Percentiles rank a stretch among this genome's conserved stretches.
Conservation (phyloP, 2,329 filamentous ascomycete genomes). For the Cladophialophora yegresii region DNA sequence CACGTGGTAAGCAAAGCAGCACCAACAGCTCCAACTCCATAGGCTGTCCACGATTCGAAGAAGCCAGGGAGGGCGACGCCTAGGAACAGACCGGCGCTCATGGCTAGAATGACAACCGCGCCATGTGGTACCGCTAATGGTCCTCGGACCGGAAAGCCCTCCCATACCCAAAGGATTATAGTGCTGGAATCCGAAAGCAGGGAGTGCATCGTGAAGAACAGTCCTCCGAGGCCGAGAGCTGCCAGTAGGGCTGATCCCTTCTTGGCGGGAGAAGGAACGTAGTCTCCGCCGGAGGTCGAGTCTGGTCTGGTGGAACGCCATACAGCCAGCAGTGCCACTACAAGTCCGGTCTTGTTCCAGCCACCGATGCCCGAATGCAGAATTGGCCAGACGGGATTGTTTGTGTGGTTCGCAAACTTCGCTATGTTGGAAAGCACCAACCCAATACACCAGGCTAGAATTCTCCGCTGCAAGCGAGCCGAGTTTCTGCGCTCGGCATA, state of each 20-base stretch:
- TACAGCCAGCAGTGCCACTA: conserved; percentile 73
- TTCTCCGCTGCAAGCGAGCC: conserved; percentile 74
- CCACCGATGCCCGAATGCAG: conserved; percentile 89
- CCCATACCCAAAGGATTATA: conserved; percentile 99
- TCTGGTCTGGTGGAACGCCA: conserved; percentile 71
- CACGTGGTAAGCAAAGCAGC: conserved; percentile 75
- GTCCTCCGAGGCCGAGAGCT: conserved; percentile 74
- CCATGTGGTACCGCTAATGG: conserved; percentile 89
- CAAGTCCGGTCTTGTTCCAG: conserved; percentile 81
- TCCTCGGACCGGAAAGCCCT: conserved; percentile 87
- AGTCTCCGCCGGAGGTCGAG: conserved; percentile 54
- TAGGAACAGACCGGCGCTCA: conserved; percentile 76
- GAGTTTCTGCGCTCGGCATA: conserved; percentile 75
- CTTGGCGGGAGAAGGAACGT: conserved; percentile 55
- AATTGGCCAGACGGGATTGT: conserved; percentile 95
- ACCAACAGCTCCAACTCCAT: conserved; percentile 73
- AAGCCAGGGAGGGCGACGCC: conserved; percentile 73
- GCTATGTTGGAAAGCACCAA: conserved; percentile 81
- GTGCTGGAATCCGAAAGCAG: conserved; percentile 95
- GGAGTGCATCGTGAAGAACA: conserved; percentile 89
- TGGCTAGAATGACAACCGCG: conserved; percentile 79
- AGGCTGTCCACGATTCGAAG: conserved; percentile 76
- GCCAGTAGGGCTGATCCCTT: conserved; percentile 71
- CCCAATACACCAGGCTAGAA: conserved; percentile 78
- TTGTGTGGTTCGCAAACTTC: conserved; percentile 91